A percentile compares a stretch with the other conserved stretches of the same genome.
Evolutionary conservation across 345 rosid species (phyloP).

Genomic region (Salix arbutifolia): DNA sequence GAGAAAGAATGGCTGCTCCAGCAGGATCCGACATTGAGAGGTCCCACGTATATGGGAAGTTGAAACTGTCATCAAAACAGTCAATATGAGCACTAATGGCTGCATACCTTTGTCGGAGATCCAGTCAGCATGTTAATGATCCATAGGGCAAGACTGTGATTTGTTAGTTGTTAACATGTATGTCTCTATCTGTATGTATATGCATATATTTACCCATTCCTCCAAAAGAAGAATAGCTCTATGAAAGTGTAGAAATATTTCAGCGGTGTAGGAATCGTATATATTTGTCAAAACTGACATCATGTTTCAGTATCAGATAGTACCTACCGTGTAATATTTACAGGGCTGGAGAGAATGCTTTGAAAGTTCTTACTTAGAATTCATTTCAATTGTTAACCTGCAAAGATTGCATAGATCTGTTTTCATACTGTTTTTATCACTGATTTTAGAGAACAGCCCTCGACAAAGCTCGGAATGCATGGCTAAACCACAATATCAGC

Average conservation of each 20-base stretch:
- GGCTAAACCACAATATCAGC: not conserved
- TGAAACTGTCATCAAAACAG: constrained; percentile 13
- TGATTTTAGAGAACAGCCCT: not conserved
- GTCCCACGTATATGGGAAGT: constrained; percentile 54
- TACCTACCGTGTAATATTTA: not conserved
- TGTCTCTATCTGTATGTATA: not conserved
- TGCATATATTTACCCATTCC: not conserved
- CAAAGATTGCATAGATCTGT: not conserved
- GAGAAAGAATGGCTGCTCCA: constrained; percentile 68
- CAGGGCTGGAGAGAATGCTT: not conserved
- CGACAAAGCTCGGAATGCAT: not conserved
- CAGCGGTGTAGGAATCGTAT: not conserved
- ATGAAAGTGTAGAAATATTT: not conserved
- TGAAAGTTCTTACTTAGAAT: not conserved
- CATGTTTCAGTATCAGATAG: not conserved
- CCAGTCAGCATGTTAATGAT: not conserved
- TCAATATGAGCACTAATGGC: not conserved
- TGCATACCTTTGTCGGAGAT: not conserved
- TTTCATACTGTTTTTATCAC: not conserved
- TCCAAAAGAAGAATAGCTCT: not conserved
- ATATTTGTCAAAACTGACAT: not conserved
- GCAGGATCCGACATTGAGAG: constrained; percentile 52
- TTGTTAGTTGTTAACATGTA: not conserved
- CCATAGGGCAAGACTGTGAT: not conserved
- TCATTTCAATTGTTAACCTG: not conserved